A percentile compares a stretch with the other conserved stretches of the same genome.
phyloP scores from a whole-genome alignment of 2,329 filamentous ascomycete genomes.

The Arthrinium phaeospermum region DNA sequence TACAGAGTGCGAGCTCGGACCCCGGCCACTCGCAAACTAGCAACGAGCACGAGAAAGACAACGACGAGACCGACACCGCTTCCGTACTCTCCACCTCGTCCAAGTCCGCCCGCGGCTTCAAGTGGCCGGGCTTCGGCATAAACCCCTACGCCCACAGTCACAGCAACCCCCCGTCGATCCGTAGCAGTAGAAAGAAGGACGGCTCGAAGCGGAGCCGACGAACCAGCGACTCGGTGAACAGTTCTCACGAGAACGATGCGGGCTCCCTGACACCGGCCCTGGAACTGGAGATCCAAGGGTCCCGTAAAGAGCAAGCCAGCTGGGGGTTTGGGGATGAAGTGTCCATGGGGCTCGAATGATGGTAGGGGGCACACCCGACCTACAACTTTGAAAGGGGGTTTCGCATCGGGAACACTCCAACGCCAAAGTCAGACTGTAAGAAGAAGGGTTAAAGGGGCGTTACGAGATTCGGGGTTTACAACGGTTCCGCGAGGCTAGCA shows the following conservation, averaged over 20 bases:
- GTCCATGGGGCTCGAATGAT: conserved; percentile 64
- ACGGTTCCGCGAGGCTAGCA: background rate
- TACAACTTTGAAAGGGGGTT: background rate
- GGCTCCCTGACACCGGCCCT: conserved; percentile 41
- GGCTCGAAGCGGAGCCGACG: conserved; percentile 46
- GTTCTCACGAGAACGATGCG: conserved; percentile 36
- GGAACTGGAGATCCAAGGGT: conserved; percentile 58
- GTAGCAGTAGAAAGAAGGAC: conserved; percentile 27
- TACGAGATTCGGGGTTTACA: background rate
- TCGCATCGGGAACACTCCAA: background rate
- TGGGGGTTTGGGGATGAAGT: conserved; percentile 87
- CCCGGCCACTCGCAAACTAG: conserved; percentile 14
- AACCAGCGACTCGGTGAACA: conserved; percentile 48
- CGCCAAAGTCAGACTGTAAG: background rate
- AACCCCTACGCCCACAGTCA: conserved; percentile 26
- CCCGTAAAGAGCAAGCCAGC: conserved; percentile 60
- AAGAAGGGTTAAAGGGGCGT: background rate
- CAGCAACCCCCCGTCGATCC: conserved; percentile 28
- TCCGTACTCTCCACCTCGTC: conserved; percentile 40
- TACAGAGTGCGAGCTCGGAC: conserved; percentile 18
- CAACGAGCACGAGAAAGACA: conserved; percentile 28
- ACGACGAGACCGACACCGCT: conserved; percentile 37
- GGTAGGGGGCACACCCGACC: background rate
- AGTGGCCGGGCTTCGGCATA: conserved; percentile 31
- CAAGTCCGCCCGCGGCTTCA: conserved; percentile 34